phyloP scores from a whole-genome alignment of 2,329 filamentous ascomycete species.

The Hypoxylon sp. region DNA sequence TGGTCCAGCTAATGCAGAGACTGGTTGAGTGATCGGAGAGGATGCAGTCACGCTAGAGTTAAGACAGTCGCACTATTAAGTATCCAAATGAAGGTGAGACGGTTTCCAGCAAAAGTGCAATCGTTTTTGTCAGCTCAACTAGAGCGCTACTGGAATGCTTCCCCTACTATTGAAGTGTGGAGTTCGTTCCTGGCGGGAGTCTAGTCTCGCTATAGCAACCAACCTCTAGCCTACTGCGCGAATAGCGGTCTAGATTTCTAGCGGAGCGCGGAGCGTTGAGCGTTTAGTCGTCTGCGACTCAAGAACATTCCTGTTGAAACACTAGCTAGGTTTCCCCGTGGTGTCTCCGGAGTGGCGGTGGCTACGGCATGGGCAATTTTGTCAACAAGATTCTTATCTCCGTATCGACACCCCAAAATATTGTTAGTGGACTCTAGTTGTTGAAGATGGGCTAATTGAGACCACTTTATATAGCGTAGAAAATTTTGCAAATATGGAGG shows the following conservation, averaged over 20 bases:
- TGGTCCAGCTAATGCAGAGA: not conserved
- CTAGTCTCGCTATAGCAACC: constrained; percentile 3
- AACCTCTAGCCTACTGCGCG: not conserved
- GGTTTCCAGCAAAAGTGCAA: not conserved
- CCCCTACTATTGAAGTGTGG: constrained; percentile 9
- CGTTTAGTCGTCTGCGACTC: not conserved
- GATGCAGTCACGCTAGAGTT: not conserved
- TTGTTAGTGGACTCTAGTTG: not conserved
- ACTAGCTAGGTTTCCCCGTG: not conserved
- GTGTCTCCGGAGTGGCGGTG: not conserved
- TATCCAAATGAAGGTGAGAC: not conserved
- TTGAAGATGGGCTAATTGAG: not conserved
- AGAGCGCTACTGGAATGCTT: not conserved
- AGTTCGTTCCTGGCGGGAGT: not conserved
- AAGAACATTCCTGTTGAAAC: not conserved
- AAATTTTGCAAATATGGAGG: not conserved
- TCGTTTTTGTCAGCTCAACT: not conserved
- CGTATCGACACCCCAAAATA: not conserved
- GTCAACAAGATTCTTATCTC: not conserved
- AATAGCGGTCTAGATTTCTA: not conserved
- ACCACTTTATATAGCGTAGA: not conserved
- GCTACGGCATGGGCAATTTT: not conserved
- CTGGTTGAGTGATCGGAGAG: not conserved
- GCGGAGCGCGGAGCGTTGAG: not conserved
- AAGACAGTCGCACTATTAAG: not conserved